phyloP scores from a whole-genome alignment of 2,329 filamentous ascomycete genomes.

The Sclerotinia subarctica region DNA sequence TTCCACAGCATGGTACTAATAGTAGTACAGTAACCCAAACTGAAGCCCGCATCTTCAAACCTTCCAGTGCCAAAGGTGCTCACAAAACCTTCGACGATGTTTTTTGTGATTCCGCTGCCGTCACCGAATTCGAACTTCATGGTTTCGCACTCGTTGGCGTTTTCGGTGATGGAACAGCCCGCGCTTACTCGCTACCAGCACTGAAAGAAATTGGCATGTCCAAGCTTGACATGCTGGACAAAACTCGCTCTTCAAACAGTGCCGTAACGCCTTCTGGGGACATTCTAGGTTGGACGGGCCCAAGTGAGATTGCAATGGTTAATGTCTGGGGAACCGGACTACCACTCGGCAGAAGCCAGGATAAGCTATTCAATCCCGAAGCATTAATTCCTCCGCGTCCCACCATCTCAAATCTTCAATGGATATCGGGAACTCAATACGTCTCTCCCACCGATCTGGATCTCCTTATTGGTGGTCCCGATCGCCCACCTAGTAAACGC shows the following conservation, averaged over 20 bases:
- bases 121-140: slow-evolving; percentile 70
- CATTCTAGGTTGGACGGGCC: slow-evolving; percentile 83
- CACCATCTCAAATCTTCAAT: slow-evolving; percentile 92
- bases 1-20: slow-evolving; percentile 22
- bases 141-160: slow-evolving; percentile 79
- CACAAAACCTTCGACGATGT: slow-evolving; percentile 81
- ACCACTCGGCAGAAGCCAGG: slow-evolving; percentile 58
- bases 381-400: slow-evolving; percentile 73
- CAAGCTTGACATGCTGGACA: slow-evolving; percentile 68
- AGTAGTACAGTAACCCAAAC: slow-evolving; percentile 52
- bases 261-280: slow-evolving; percentile 75
- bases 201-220: slow-evolving; percentile 77
- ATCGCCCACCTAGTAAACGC: slow-evolving; percentile 81
- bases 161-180: slow-evolving; percentile 76
- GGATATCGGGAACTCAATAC: slow-evolving; percentile 93
- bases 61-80: slow-evolving; percentile 81
- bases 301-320: slow-evolving; percentile 79
- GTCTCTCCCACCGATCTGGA: slow-evolving; percentile 86
- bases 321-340: slow-evolving; percentile 78
- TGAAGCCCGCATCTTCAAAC: slow-evolving; percentile 84
- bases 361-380: slow-evolving; percentile 75
- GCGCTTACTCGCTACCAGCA: slow-evolving; percentile 82
- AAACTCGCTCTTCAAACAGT: slow-evolving; percentile 65
- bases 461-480: slow-evolving; percentile 81
- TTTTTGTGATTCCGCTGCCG: slow-evolving; percentile 75